Evolutionary conservation across 768 basidiomycete genomes (phyloP).

Genomic region (Leccinum truebloodii): DNA sequence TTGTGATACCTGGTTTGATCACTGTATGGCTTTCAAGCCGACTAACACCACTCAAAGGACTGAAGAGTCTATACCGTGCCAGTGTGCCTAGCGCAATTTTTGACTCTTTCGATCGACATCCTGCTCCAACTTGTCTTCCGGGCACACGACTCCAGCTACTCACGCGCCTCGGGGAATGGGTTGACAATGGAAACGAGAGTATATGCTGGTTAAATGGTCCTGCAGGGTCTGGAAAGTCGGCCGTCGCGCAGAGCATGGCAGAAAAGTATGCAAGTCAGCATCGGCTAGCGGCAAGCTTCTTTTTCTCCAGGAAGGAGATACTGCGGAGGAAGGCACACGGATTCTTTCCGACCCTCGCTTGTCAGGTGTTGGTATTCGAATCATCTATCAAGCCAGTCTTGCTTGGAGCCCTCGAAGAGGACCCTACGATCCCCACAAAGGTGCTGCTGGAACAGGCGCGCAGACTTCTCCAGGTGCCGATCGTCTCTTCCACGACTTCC

Average conservation of each 20-base stretch:
- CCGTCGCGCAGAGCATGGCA: conserved; percentile 32
- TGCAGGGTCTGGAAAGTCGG: conserved; percentile 27
- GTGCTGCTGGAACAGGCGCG: conserved; percentile 27
- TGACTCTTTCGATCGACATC: conserved; percentile 21
- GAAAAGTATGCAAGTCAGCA: conserved; percentile 18
- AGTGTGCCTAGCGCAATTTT: conserved; percentile 17
- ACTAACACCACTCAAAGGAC: conserved; percentile 7
- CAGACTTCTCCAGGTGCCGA: conserved; percentile 26
- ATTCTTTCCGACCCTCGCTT: conserved; percentile 35
- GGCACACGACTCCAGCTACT: conserved; percentile 22
- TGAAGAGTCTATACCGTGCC: conserved; percentile 15
- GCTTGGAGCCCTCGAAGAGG: conserved; percentile 19
- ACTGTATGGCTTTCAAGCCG: not conserved
- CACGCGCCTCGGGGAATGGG: conserved; percentile 15
- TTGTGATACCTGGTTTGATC: not conserved
- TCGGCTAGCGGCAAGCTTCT: conserved; percentile 37
- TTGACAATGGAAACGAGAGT: conserved; percentile 7
- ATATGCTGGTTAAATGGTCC: conserved; percentile 28
- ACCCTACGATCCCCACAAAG: conserved; percentile 24
- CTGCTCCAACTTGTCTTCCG: conserved; percentile 21
- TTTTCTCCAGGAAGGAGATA: conserved; percentile 32
- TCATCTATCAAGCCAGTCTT: conserved; percentile 20
- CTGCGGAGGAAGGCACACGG: conserved; percentile 22
- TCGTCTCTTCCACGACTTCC: conserved; percentile 7
- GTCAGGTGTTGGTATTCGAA: conserved; percentile 26